A percentile compares a stretch with the other conserved stretches of the same genome.
Evolutionary conservation across 176 grass and related monocot species (phyloP).

Genomic region (Dendrocalamus sinicus): DNA sequence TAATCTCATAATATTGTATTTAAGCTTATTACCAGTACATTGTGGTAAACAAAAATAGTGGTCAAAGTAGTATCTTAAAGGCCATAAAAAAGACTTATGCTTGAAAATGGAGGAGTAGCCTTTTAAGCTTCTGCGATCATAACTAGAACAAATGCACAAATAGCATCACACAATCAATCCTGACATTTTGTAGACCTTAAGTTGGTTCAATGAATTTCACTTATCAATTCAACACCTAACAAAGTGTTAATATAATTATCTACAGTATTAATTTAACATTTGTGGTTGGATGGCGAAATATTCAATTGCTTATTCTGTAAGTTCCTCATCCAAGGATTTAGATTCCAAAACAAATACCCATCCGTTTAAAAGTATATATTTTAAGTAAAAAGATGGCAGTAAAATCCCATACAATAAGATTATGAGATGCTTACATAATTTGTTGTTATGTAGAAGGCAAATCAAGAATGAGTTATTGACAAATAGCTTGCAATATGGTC

Average conservation of each 20-base stretch:
- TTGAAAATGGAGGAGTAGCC: background rate
- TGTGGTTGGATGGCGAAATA: background rate
- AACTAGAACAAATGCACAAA: background rate
- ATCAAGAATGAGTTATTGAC: background rate
- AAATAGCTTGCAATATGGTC: background rate
- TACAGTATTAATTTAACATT: background rate
- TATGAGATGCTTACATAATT: background rate
- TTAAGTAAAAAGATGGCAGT: background rate
- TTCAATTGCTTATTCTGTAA: background rate
- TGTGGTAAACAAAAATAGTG: background rate
- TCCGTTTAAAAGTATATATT: background rate
- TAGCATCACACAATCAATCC: background rate
- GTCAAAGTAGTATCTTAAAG: conserved; percentile 14
- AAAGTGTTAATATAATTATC: background rate
- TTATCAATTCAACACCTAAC: background rate
- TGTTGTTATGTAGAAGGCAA: background rate
- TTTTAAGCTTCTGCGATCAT: background rate
- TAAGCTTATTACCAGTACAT: background rate
- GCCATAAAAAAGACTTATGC: background rate
- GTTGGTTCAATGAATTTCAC: background rate
- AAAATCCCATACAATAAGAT: background rate
- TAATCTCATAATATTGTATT: background rate
- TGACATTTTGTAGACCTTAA: background rate
- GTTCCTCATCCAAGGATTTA: background rate
- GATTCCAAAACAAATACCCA: background rate